Percentiles rank a stretch among this genome's conserved stretches.
phyloP scores from a whole-genome alignment of 1,139 yeast genomes.

The Meyerozyma smithsonii region DNA sequence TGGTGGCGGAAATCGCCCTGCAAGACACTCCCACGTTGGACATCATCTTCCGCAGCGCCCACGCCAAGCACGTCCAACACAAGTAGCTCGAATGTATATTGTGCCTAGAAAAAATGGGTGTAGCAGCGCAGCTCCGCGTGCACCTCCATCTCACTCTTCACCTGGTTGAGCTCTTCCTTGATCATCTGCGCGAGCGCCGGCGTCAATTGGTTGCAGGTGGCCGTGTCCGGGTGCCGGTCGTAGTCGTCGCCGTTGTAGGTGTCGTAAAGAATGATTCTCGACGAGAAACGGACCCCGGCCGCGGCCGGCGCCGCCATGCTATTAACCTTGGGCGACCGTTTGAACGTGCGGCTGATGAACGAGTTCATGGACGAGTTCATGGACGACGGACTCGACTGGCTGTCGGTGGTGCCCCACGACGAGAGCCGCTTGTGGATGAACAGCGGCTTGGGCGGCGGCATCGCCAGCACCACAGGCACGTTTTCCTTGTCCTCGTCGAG shows the following conservation, averaged over 20 bases:
- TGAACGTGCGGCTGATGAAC: constrained; percentile 25
- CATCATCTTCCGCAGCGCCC: constrained; percentile 45
- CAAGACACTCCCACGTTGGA: constrained; percentile 36
- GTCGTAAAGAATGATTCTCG: constrained; percentile 79
- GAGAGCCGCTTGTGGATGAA: constrained; percentile 28
- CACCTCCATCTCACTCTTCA: constrained; percentile 76
- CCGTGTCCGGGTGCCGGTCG: constrained; percentile 90
- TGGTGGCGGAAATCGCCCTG: constrained; percentile 38
- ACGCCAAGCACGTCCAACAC: constrained; percentile 16
- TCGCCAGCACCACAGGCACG: not conserved
- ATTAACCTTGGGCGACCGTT: constrained; percentile 13
- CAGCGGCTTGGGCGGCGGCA: constrained; percentile 4
- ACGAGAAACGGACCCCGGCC: constrained; percentile 66
- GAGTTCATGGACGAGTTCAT: constrained; percentile 29
- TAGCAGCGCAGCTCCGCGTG: constrained; percentile 74
- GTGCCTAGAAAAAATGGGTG: constrained; percentile 68
- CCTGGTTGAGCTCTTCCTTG: constrained; percentile 75
- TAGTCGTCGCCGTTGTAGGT: constrained; percentile 83
- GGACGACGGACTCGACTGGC: constrained; percentile 25
- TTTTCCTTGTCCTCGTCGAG: constrained; percentile 20
- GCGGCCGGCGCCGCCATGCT: constrained; percentile 7
- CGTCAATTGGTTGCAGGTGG: constrained; percentile 89
- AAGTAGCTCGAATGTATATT: not conserved
- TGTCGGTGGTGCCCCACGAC: constrained; percentile 15
- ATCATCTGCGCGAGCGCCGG: constrained; percentile 86